Evolutionary conservation across 2,329 filamentous ascomycete genomes (phyloP).

Genomic region (Sclerotinia trifoliorum): DNA sequence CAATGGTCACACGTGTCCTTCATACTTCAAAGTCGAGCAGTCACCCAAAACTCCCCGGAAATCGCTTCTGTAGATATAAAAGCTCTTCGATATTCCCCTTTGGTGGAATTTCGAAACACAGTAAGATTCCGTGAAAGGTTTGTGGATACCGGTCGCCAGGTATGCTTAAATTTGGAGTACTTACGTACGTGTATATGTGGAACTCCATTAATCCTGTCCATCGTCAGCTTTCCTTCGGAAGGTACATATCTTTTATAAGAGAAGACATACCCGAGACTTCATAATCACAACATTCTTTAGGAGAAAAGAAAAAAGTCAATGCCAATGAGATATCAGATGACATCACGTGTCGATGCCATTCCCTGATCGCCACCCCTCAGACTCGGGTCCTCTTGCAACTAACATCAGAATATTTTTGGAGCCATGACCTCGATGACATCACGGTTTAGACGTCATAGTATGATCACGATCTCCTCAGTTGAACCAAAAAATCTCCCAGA

Average conservation of each 20-base stretch:
- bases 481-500: neutral
- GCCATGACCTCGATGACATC: conserved; percentile 4
- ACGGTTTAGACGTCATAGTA: neutral
- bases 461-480: neutral
- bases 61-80: neutral
- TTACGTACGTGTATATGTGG: neutral
- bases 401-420: neutral
- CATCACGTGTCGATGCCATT: neutral
- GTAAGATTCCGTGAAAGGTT: neutral
- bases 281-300: neutral
- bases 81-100: neutral
- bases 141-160: neutral
- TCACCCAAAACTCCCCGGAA: neutral
- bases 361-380: neutral
- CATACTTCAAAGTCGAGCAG: neutral
- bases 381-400: neutral
- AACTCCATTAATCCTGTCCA: neutral
- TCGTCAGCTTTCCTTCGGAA: neutral
- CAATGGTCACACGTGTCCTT: neutral
- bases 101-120: neutral
- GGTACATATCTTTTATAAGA: neutral
- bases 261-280: neutral
- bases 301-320: no score
- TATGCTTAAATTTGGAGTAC: neutral
- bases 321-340: no score